Evolutionary conservation across 805 yeast genomes (phyloP).

Genomic region (Starmerella bombicola): DNA sequence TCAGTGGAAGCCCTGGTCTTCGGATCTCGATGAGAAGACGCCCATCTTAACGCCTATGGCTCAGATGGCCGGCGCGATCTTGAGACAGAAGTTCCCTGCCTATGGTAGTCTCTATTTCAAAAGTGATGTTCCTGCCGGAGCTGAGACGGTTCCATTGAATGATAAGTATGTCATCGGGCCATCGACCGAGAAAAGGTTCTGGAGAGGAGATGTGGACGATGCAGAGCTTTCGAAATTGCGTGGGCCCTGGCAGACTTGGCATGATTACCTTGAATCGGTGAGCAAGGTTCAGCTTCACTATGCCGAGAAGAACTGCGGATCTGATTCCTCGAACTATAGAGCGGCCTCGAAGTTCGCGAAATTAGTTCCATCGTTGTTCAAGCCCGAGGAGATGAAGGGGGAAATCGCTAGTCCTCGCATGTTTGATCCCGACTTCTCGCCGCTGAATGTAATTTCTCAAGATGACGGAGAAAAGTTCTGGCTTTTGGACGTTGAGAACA

Average conservation of each 20-base stretch:
- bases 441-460: conserved; percentile 59
- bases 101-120: conserved; percentile 76
- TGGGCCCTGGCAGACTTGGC: conserved; percentile 74
- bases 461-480: conserved; percentile 28
- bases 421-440: conserved; percentile 75
- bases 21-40: conserved; percentile 40
- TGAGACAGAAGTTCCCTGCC: conserved; percentile 48
- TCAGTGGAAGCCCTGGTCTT: conserved; percentile 73
- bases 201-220: conserved; percentile 37
- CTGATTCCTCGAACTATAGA: conserved; percentile 39
- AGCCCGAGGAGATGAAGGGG: conserved; percentile 37
- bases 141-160: conserved; percentile 27
- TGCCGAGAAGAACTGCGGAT: conserved; percentile 41
- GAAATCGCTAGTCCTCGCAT: conserved; percentile 61
- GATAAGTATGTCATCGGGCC: conserved; percentile 59
- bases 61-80: conserved; percentile 46
- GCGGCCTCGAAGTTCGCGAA: conserved; percentile 49
- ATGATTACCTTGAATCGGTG: conserved; percentile 49
- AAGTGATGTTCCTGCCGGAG: conserved; percentile 35
- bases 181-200: conserved; percentile 64
- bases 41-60: conserved; percentile 57
- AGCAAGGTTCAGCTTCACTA: conserved; percentile 57
- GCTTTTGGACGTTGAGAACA: conserved; percentile 73
- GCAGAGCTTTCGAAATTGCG: conserved; percentile 36
- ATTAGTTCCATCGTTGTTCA: conserved; percentile 48